These are phyloP conservation scores for Solanum corneliomulleri DNA, from an alignment of 257 asterid species.

Conservation along the genomic window DNA sequence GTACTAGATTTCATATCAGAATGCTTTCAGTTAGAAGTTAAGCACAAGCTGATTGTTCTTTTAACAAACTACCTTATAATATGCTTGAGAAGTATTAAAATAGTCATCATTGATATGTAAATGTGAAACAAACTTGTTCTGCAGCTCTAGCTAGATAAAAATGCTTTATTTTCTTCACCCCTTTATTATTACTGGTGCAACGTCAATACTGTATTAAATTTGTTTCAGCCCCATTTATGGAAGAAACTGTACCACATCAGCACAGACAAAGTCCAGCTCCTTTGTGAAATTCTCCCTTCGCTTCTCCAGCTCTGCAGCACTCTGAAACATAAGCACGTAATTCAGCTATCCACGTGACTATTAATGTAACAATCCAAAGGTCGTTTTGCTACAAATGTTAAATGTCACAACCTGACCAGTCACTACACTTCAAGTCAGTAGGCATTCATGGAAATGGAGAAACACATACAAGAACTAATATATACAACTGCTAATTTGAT, in stretches of 20 bases:
- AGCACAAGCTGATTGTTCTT: background rate
- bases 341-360: background rate
- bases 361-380: background rate
- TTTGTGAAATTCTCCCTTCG: slow-evolving; percentile 81
- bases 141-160: background rate
- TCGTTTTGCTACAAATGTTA: background rate
- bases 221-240: background rate
- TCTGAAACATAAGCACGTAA: slow-evolving; percentile 26
- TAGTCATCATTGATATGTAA: background rate
- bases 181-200: background rate
- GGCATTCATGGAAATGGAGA: background rate
- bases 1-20: background rate
- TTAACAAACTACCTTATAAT: background rate
- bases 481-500: background rate
- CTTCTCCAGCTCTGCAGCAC: slow-evolving; percentile 80
- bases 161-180: background rate
- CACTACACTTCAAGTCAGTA: background rate
- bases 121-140: background rate
- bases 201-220: background rate
- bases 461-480: background rate
- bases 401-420: background rate
- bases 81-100: background rate
- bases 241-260: slow-evolving; percentile 69
- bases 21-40: background rate
- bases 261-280: slow-evolving; percentile 88